Evolutionary conservation across 805 yeast species (phyloP).

Genomic region (Wickerhamomyces kurtzmanii): DNA sequence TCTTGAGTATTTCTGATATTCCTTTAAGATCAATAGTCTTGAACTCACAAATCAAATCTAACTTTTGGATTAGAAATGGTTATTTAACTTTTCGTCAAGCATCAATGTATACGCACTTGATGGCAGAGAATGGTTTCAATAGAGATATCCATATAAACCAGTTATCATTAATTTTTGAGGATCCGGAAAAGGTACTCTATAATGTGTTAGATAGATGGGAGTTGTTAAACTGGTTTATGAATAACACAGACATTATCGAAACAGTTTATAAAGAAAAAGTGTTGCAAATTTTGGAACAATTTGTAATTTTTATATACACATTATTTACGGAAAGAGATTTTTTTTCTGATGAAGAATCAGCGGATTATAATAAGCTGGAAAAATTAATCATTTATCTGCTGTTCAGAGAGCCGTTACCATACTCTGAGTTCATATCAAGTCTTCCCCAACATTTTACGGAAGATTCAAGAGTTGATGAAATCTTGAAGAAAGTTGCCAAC

Average conservation of each 20-base stretch:
- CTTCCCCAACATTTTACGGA: slow-evolving; percentile 24
- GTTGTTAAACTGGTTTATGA: slow-evolving; percentile 36
- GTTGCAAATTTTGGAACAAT: slow-evolving; percentile 67
- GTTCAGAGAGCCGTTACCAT: slow-evolving; percentile 42
- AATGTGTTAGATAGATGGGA: slow-evolving; percentile 51
- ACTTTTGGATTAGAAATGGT: slow-evolving; percentile 74
- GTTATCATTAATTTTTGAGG: slow-evolving; percentile 34
- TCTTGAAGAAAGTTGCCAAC: slow-evolving; percentile 46
- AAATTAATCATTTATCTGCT: slow-evolving; percentile 38
- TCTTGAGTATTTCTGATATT: slow-evolving; percentile 41
- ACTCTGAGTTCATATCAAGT: slow-evolving; percentile 33
- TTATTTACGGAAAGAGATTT: slow-evolving; percentile 61
- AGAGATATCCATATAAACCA: slow-evolving; percentile 75
- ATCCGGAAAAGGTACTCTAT: slow-evolving; percentile 48
- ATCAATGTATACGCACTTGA: slow-evolving; percentile 31
- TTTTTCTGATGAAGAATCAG: slow-evolving; percentile 25
- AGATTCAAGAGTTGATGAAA: slow-evolving; percentile 31
- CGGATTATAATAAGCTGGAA: slow-evolving; percentile 20
- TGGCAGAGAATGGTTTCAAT: slow-evolving; percentile 39
- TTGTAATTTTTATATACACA: slow-evolving; percentile 60
- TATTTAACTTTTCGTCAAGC: slow-evolving; percentile 40
- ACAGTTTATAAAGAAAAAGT: slow-evolving; percentile 40
- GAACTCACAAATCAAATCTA: slow-evolving; percentile 49
- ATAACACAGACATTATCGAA: slow-evolving; percentile 17
- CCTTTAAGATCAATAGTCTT: slow-evolving; percentile 53